phyloP scores from a whole-genome alignment of 1,139 yeast species.

The Debaryomyces sp. region DNA sequence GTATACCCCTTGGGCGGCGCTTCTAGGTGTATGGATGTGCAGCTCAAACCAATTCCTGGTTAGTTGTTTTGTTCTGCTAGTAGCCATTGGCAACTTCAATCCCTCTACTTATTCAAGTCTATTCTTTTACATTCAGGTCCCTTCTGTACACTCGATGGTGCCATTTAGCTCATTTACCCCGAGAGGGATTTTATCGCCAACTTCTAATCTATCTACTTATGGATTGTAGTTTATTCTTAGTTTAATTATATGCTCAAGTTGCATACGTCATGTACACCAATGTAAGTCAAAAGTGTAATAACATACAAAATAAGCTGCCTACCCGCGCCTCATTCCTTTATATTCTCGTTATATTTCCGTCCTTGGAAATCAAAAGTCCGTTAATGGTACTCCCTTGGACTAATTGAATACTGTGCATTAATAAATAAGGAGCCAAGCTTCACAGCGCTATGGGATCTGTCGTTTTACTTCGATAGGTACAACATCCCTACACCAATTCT shows the following conservation, averaged over 20 bases:
- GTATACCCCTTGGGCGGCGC: background rate
- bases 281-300: background rate
- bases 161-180: no score
- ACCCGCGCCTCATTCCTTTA: background rate
- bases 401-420: background rate
- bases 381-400: background rate
- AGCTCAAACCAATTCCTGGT: background rate
- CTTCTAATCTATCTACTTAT: background rate
- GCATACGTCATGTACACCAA: background rate
- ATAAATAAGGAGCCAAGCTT: background rate
- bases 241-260: background rate
- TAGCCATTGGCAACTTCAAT: background rate
- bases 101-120: background rate
- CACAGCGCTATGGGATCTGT: background rate
- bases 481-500: background rate
- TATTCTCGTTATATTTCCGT: background rate
- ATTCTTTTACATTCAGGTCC: background rate
- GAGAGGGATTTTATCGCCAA: background rate
- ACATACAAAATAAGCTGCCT: background rate
- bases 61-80: background rate
- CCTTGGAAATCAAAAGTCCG: background rate
- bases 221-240: background rate
- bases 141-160: no score
- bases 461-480: background rate
- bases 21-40: background rate